Evolutionary conservation across 345 rosid genomes (phyloP).

Genomic region (Camelina hispida): DNA sequence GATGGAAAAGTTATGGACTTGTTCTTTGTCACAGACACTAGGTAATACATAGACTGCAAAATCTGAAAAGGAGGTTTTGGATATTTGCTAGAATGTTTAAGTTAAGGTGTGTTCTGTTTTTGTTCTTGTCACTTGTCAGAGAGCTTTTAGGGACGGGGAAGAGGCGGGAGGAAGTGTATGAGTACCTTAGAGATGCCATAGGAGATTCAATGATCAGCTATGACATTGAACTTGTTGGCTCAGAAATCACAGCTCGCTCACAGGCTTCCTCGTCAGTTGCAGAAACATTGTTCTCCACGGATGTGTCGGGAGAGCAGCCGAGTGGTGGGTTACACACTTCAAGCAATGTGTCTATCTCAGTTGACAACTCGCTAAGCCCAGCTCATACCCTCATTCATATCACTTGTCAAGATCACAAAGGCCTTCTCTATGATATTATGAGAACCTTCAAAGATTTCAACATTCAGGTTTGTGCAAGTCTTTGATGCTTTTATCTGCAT

Average conservation of each 20-base stretch:
- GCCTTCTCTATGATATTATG: conserved; percentile 91
- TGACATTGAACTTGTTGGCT: conserved; percentile 76
- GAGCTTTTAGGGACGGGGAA: conserved; percentile 75
- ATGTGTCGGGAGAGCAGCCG: conserved; percentile 49
- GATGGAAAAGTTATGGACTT: conserved; percentile 94
- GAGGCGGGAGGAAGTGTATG: conserved; percentile 66
- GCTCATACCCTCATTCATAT: conserved; percentile 90
- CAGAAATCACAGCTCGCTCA: conserved; percentile 70
- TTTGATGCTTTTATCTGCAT: neutral
- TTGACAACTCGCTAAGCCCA: conserved; percentile 86
- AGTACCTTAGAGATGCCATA: conserved; percentile 51
- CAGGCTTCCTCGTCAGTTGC: conserved; percentile 71
- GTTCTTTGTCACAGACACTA: conserved; percentile 88
- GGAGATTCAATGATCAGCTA: conserved; percentile 74
- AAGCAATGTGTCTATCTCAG: conserved; percentile 55
- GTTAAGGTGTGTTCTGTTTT: conserved; percentile 16
- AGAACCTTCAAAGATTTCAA: conserved; percentile 94
- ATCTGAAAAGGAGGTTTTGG: neutral
- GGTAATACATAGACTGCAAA: conserved; percentile 51
- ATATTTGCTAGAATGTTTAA: conserved; percentile 3
- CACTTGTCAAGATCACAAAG: conserved; percentile 86
- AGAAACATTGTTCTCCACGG: conserved; percentile 57
- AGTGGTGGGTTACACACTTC: conserved; percentile 49
- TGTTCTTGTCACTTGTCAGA: conserved; percentile 55
- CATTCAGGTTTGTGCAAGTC: conserved; percentile 67